Percentiles rank a stretch among this genome's conserved stretches.
Conservation (phyloP, 257 asterid genomes). For the Primulina tabacum region DNA sequence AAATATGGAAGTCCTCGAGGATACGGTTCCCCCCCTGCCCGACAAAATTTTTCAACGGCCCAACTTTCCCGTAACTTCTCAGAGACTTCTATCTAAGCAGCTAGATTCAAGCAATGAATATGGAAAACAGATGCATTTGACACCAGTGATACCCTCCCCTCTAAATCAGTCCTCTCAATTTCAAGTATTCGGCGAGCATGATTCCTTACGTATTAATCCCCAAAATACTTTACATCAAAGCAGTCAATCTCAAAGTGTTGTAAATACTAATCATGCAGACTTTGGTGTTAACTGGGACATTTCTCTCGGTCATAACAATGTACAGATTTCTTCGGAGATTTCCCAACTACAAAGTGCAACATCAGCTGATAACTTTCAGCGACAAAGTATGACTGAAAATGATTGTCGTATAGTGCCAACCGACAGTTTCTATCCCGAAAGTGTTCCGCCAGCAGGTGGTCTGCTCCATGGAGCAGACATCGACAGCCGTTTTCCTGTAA, state of each 20-base stretch:
- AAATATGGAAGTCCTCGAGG: conserved; percentile 24
- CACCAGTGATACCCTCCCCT: conserved; percentile 24
- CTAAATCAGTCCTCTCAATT: conserved; percentile 28
- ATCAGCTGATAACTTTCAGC: conserved; percentile 26
- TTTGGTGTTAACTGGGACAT: conserved; percentile 30
- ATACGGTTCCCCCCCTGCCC: conserved; percentile 24
- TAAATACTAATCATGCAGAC: conserved; percentile 22
- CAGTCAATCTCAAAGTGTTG: conserved; percentile 27
- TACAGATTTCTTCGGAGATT: conserved; percentile 27
- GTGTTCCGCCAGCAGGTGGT: conserved; percentile 22
- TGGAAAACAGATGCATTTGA: conserved; percentile 30
- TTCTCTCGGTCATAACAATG: conserved; percentile 26
- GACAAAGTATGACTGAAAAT: conserved; percentile 4
- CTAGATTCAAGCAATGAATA: conserved; percentile 25
- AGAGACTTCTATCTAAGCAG: conserved; percentile 30
- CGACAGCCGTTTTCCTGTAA: conserved; percentile 31
- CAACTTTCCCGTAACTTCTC: conserved; percentile 28
- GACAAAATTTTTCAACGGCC: conserved; percentile 23
- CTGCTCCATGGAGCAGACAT: conserved; percentile 20
- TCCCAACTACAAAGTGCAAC: conserved; percentile 23
- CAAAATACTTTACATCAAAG: conserved; percentile 31
- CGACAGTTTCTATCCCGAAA: conserved; percentile 18
- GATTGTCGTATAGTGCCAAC: conserved; percentile 15
- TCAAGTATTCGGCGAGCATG: conserved; percentile 23
- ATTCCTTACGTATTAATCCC: conserved; percentile 16